A percentile compares a stretch with the other conserved stretches of the same genome.
phyloP scores from a whole-genome alignment of 495 filamentous ascomycete genomes.

The Hyaloscypha bicolor region DNA sequence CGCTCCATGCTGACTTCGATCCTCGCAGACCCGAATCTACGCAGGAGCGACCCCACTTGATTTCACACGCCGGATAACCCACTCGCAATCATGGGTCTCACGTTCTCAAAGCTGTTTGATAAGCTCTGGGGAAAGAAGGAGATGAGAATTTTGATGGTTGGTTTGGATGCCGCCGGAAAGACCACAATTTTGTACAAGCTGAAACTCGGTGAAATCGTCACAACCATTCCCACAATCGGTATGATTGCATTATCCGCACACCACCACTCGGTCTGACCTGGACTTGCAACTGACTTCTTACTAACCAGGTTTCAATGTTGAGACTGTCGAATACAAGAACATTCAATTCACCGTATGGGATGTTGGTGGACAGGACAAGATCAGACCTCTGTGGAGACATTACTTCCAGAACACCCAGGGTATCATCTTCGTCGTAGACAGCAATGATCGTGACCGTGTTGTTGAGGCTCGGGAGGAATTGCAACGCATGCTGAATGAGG shows the following conservation, averaged over 20 bases:
- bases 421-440: constrained; percentile 99
- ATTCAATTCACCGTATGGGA: constrained; percentile 99
- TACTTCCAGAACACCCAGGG: constrained; percentile 99
- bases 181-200: constrained; percentile 99
- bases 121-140: constrained; percentile 98
- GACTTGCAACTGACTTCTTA: constrained; percentile 10
- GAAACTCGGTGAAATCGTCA: constrained; percentile 99
- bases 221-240: constrained; percentile 99
- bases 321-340: constrained; percentile 99
- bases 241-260: constrained; percentile 46
- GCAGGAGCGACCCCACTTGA: constrained; percentile 37
- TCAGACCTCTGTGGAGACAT: constrained; percentile 98
- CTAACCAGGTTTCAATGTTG: constrained; percentile 94
- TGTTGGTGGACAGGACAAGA: constrained; percentile 99
- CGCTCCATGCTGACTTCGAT: constrained; percentile 28
- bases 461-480: constrained; percentile 98
- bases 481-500: constrained; percentile 99
- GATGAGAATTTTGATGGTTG: constrained; percentile 99
- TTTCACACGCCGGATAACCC: constrained; percentile 20
- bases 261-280: background rate
- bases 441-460: constrained; percentile 99
- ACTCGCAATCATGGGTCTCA: constrained; percentile 86
- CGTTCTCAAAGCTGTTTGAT: constrained; percentile 91
- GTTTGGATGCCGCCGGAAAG: constrained; percentile 98
- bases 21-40: constrained; percentile 32